Evolutionary conservation across 148 eudicot species (phyloP), one percentile per base, ranked within the genome.

Genomic region (Rhododendron ferrugineum): DNA sequence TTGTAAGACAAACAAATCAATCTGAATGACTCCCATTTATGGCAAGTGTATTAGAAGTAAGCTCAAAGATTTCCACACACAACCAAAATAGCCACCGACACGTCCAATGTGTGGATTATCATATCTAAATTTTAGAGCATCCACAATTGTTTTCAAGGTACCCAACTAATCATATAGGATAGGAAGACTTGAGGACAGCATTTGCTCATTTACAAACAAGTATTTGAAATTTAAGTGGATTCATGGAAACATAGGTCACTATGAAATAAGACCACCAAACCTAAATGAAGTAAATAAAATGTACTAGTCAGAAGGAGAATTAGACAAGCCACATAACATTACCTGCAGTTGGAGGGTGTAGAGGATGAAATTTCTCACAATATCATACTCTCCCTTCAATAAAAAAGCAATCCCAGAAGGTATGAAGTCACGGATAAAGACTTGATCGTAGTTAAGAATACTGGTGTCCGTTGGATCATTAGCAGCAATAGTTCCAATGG

Each of bases 401-500:
- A 91, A 49, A 72, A 91, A 91, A 82, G 90, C 93, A 20, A 91
- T 82, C 13, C 88, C 93, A 36, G 93, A 91, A 66, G 93, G 93
- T 54, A 89, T 64, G 85, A 91, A 91, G 81, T 91, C 93, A 44
- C 91, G 91, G 18, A 91, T 87, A 85, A 91, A 91, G 28, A 91
- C 93, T 82, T 91, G 90, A 75, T 88, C 90, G 52, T 88, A 88
- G 80, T 88, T 88, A 81, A 81, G 88, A 34, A 85, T 84, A 83
- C 85, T 88, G 36, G 93, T 81, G 49, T 92, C 90, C 46, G 84
- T 90, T 14, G 98, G 94, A 85, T 95, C 98, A 90, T 95, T 95
- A 86, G 96, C 98, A 86, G 98, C 98, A 83, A 95, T 93, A 0
- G 98, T 95, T 84, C 96, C 98, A 86, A 95, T 91, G 37, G 98